Conservation (phyloP, 371 early-diverging fungal species). For the Rhizomucor pusillus region DNA sequence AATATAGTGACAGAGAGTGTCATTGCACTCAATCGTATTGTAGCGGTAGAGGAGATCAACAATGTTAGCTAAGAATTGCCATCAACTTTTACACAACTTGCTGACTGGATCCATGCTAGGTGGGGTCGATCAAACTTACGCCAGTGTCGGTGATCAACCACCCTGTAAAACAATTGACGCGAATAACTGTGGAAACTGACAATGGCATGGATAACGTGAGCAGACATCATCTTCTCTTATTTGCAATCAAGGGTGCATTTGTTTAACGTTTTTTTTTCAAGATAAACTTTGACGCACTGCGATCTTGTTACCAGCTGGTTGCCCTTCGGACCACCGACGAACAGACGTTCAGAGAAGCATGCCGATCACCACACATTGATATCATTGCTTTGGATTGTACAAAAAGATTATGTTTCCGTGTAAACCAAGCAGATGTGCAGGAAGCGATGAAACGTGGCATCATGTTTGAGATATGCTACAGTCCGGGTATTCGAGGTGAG, state of each 20-base stretch:
- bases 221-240: background rate
- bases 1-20: slow-evolving; percentile 12
- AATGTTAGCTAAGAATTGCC: slow-evolving; percentile 1
- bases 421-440: slow-evolving; percentile 54
- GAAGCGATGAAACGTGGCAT: slow-evolving; percentile 63
- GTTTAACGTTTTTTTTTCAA: slow-evolving; percentile 3
- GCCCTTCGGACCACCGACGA: slow-evolving; percentile 77
- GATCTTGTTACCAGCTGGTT: slow-evolving; percentile 60
- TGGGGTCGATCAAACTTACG: slow-evolving; percentile 2
- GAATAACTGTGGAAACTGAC: slow-evolving; percentile 29
- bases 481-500: slow-evolving; percentile 70
- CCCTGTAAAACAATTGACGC: slow-evolving; percentile 23
- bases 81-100: background rate
- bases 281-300: slow-evolving; percentile 15
- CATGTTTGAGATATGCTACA: slow-evolving; percentile 82
- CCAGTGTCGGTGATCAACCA: slow-evolving; percentile 9
- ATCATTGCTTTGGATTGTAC: slow-evolving; percentile 77
- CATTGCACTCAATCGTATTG: slow-evolving; percentile 11
- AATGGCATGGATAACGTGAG: slow-evolving; percentile 9
- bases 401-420: slow-evolving; percentile 73
- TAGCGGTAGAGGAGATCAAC: slow-evolving; percentile 1
- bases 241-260: background rate
- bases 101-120: slow-evolving; percentile 1
- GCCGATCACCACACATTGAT: slow-evolving; percentile 70
- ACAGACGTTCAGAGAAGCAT: slow-evolving; percentile 69